Conservation (phyloP, 345 rosid species). For the Euphorbia peplus region DNA sequence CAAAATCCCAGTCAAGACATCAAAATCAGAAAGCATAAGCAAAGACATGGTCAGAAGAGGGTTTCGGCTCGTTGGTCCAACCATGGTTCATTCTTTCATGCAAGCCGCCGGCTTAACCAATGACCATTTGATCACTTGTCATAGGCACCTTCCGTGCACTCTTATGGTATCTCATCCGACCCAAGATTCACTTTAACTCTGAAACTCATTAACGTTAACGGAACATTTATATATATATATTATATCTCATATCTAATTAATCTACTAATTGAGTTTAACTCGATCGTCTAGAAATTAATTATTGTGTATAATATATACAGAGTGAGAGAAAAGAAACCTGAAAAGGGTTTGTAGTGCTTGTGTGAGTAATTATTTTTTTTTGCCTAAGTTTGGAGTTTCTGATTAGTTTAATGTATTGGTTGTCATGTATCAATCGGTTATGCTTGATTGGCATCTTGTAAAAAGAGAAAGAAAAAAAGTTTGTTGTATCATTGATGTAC, state of each 20-base stretch:
- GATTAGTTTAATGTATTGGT: conserved; percentile 3
- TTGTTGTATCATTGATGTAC: background rate
- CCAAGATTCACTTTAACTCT: background rate
- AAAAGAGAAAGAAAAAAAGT: background rate
- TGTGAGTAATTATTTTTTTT: background rate
- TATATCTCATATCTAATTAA: background rate
- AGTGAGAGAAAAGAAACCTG: background rate
- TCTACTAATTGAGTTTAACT: conserved; percentile 1
- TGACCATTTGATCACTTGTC: conserved; percentile 58
- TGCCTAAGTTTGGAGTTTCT: background rate
- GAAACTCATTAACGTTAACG: background rate
- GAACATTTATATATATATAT: background rate
- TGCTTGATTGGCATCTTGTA: background rate
- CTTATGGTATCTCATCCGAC: conserved; percentile 22
- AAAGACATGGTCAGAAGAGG: conserved; percentile 73
- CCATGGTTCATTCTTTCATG: conserved; percentile 65
- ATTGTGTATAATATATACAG: conserved; percentile 20
- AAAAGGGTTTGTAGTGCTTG: conserved; percentile 4
- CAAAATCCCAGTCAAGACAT: conserved; percentile 63
- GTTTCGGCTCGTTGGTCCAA: conserved; percentile 57
- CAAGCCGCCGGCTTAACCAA: conserved; percentile 67
- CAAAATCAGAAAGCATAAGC: conserved; percentile 68
- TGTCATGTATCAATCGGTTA: background rate
- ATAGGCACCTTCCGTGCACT: conserved; percentile 39
- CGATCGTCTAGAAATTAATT: conserved; percentile 13